phyloP scores from a whole-genome alignment of 2,329 filamentous ascomycete genomes.

The Scopulariopsis brevicaulis region DNA sequence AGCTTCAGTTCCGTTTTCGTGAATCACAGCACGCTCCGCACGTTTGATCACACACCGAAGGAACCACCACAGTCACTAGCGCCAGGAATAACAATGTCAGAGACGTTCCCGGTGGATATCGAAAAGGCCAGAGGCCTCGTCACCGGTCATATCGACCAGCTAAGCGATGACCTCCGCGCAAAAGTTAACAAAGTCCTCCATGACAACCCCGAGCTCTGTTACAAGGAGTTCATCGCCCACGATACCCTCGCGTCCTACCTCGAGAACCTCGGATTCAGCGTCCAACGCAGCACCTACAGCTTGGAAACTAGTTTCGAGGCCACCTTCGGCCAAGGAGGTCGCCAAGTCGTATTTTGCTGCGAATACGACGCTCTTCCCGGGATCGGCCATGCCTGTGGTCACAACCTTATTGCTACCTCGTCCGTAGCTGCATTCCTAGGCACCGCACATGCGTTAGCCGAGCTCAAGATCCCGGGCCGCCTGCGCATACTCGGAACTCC shows the following conservation, averaged over 20 bases:
- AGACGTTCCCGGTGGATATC: neutral
- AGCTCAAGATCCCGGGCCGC: slow-evolving; percentile 17
- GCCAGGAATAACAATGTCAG: neutral
- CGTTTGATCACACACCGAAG: neutral
- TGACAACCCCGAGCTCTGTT: slow-evolving; percentile 16
- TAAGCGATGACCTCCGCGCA: neutral
- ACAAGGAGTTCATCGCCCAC: slow-evolving; percentile 17
- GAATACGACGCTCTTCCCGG: slow-evolving; percentile 34
- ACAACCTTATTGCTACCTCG: slow-evolving; percentile 31
- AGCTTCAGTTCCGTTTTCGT: neutral
- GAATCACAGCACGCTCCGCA: neutral
- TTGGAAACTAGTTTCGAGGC: slow-evolving; percentile 20
- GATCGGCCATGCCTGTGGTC: slow-evolving; percentile 33
- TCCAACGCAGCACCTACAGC: slow-evolving; percentile 18
- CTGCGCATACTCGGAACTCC: slow-evolving; percentile 28
- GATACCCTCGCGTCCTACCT: slow-evolving; percentile 12
- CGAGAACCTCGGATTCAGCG: slow-evolving; percentile 11
- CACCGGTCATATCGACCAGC: neutral
- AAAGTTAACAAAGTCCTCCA: slow-evolving; percentile 8
- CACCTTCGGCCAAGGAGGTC: slow-evolving; percentile 14
- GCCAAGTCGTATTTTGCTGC: slow-evolving; percentile 20
- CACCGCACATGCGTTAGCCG: slow-evolving; percentile 19
- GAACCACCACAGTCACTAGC: neutral
- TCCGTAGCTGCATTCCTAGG: slow-evolving; percentile 27
- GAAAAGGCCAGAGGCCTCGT: neutral